Evolutionary conservation across 371 early-diverging fungal genomes (phyloP).

Genomic region (Fennellomyces sp.): DNA sequence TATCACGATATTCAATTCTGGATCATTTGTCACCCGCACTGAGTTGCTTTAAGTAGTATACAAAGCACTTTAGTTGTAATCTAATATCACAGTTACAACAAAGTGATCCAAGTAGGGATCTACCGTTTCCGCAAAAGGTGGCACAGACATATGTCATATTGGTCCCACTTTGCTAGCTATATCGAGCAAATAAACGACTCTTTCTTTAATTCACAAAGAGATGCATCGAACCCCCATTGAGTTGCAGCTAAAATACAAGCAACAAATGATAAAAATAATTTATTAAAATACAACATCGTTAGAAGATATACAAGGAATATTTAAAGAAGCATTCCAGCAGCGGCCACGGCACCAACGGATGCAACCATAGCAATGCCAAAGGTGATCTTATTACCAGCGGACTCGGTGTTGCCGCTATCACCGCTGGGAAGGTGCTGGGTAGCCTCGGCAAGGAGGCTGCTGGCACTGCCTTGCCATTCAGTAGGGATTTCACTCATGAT

Average conservation of each 20-base stretch:
- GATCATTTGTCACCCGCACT: too few relatives aligned
- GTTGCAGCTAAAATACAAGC: background rate
- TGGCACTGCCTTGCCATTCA: background rate
- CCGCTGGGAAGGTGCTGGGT: background rate
- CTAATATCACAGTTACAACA: too few relatives aligned
- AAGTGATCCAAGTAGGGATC: too few relatives aligned
- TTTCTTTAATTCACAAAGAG: too few relatives aligned
- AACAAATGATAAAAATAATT: background rate
- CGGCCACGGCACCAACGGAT: background rate
- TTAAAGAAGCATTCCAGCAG: background rate
- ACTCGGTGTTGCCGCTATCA: background rate
- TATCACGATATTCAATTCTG: too few relatives aligned
- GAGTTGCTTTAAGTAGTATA: too few relatives aligned
- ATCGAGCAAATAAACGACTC: too few relatives aligned
- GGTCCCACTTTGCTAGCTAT: too few relatives aligned
- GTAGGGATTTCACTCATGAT: background rate
- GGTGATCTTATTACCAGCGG: background rate
- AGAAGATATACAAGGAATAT: background rate
- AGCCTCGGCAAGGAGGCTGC: constrained; percentile 1
- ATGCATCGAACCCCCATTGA: too few relatives aligned
- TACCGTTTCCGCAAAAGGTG: too few relatives aligned
- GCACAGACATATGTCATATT: too few relatives aligned
- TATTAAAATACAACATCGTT: background rate
- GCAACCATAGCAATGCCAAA: background rate
- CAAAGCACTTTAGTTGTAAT: too few relatives aligned